Base-by-base conservation (phyloP, 2,329 filamentous ascomycete species). In the Nothophaeocryptopus gaeumannii region DNA sequence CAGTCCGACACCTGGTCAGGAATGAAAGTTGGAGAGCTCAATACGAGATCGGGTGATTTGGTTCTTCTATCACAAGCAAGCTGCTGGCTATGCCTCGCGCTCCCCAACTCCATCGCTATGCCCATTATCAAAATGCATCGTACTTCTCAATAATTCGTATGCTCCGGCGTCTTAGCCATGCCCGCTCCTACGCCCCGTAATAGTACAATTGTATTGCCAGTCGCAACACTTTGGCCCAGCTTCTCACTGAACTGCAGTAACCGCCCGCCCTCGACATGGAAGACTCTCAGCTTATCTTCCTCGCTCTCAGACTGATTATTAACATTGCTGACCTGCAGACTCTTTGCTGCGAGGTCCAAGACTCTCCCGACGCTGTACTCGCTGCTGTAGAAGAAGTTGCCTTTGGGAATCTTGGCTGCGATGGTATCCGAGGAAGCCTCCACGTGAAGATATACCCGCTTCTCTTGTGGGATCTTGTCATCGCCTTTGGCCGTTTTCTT, bases 401-500 rank as follows among this genome's bases (percentile, higher is more conserved):
- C 75, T 1, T 71, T 86, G 3, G 91, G 90, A 37, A 88, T 83
- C 69, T 95, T 95, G 5, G 87, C 83, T 45, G 83, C 87, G 1
- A 90, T 85, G 0, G 89, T 95, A 62, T 89, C 88, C 8, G 88
- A 88, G 63, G 91, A 89, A 0, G 92, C 93, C 67, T 97, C 92
- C 13, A 96, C 88, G 65, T 88, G 85, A 1, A 99, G 66, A 66
- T 97, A 97, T 1, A 99, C 73, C n/a, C 93, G 77, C 74, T 95
- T 95, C 57, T 96, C 89, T 0, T 76, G 69, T 0, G 89, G 77
- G 0, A 96, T 71, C 62, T 89, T 92, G 8, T 83, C 83, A 58
- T 97, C 92, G 1, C 95, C 95, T 72, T 96, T 96, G 2, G 93
- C 92, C 0, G 80, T 83, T 67, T 86, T 86, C 74, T 96, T 96